phyloP scores from a whole-genome alignment of 208 protist genomes.

The Trypanosomatidae sp. region DNA sequence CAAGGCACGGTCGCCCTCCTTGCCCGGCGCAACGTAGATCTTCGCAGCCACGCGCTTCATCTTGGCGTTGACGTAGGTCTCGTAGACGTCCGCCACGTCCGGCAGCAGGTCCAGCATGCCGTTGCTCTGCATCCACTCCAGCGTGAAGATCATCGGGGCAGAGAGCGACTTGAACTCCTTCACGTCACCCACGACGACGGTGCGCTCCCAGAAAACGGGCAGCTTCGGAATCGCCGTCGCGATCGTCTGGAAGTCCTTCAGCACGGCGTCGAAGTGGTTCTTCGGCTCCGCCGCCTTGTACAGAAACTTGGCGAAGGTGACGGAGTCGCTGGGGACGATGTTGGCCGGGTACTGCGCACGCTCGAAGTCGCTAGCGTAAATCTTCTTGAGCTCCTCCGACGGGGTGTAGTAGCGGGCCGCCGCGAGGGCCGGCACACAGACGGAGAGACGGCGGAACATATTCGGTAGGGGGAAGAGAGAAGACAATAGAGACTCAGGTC shows the following conservation, averaged over 20 bases:
- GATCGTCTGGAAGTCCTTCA: conserved; percentile 85
- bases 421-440: conserved; percentile 32
- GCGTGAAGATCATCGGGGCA: conserved; percentile 77
- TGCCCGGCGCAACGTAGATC: conserved; percentile 82
- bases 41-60: conserved; percentile 79
- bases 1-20: conserved; percentile 43
- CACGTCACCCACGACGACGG: conserved; percentile 55
- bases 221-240: conserved; percentile 59
- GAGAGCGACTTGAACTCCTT: conserved; percentile 84
- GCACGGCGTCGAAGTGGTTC: conserved; percentile 58
- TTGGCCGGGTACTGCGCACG: conserved; percentile 70
- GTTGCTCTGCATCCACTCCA: conserved; percentile 93
- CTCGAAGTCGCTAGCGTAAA: conserved; percentile 91
- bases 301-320: conserved; percentile 90
- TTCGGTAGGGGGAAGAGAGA: no score
- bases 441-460: conserved; percentile 86
- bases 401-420: conserved; percentile 85
- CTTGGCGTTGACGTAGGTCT: conserved; percentile 88
- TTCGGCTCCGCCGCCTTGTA: conserved; percentile 85
- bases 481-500: no score
- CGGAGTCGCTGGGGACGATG: conserved; percentile 87
- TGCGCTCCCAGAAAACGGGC: conserved; percentile 91
- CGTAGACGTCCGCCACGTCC: conserved; percentile 83
- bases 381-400: conserved; percentile 79
- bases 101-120: conserved; percentile 85